Evolutionary conservation across 352 stramenopile species (phyloP).

Genomic region (Pythium grandisporangium): DNA sequence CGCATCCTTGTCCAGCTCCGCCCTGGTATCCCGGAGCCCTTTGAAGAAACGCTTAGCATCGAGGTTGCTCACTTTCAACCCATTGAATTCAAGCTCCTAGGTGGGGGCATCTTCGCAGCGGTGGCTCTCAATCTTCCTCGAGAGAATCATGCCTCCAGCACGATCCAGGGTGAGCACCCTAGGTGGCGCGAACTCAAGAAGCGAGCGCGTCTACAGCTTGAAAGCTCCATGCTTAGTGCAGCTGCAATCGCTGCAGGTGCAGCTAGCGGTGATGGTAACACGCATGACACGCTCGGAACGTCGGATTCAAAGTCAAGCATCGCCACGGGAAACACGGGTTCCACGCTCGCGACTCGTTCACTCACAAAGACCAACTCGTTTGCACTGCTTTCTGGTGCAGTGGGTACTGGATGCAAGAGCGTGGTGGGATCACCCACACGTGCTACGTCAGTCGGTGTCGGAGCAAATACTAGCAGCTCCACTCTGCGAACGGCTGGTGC

Average conservation of each 20-base stretch:
- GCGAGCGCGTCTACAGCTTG: conserved; percentile 28
- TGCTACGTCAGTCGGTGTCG: background rate
- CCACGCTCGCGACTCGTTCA: conserved; percentile 3
- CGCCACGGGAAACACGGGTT: conserved; percentile 10
- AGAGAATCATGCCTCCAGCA: conserved; percentile 47
- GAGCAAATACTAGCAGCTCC: conserved; percentile 6
- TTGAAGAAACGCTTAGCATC: conserved; percentile 86
- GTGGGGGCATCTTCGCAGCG: conserved; percentile 85
- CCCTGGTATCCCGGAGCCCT: conserved; percentile 80
- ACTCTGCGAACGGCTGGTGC: conserved; percentile 7
- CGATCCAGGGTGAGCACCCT: conserved; percentile 35
- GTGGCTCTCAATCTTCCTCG: conserved; percentile 87
- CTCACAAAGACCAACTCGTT: conserved; percentile 24
- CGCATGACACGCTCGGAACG: conserved; percentile 1
- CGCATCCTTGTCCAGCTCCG: conserved; percentile 80
- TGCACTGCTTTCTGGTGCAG: conserved; percentile 5
- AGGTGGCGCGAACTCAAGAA: conserved; percentile 78
- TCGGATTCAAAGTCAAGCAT: conserved; percentile 54
- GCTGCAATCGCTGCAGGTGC: conserved; percentile 13
- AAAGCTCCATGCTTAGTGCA: conserved; percentile 18
- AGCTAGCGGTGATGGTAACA: conserved; percentile 6
- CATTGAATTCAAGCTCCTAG: conserved; percentile 84
- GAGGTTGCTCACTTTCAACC: conserved; percentile 94
- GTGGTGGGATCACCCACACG: too few species aligned
- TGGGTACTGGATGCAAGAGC: conserved; percentile 4